A percentile compares a stretch with the other conserved stretches of the same genome.
Evolutionary conservation across 495 filamentous ascomycete species (phyloP).

Genomic region (Pyronema omphalodes): DNA sequence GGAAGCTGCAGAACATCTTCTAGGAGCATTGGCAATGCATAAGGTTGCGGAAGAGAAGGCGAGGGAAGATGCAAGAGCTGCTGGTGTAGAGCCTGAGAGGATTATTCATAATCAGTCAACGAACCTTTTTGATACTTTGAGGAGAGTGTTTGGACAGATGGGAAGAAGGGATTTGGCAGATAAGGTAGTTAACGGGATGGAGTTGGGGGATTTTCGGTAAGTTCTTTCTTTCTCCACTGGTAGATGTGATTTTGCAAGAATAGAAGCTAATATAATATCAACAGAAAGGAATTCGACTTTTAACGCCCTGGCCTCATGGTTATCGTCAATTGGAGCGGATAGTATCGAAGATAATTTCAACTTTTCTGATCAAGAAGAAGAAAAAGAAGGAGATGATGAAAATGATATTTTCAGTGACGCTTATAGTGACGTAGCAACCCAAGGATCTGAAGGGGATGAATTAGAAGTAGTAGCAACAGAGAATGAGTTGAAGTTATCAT

Average conservation of each 20-base stretch:
- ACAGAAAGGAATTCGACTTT: slow-evolving; percentile 5
- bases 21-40: slow-evolving; percentile 91
- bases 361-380: background rate
- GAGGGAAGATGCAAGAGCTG: slow-evolving; percentile 54
- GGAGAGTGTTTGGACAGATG: slow-evolving; percentile 91
- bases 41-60: slow-evolving; percentile 82
- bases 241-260: too few relatives aligned
- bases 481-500: too few relatives aligned
- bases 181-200: slow-evolving; percentile 68
- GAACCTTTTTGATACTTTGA: slow-evolving; percentile 81
- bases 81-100: slow-evolving; percentile 27
- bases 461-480: too few relatives aligned
- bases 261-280: background rate
- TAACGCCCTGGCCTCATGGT: background rate
- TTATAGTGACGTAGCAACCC: slow-evolving; percentile 1
- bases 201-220: slow-evolving; percentile 67
- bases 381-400: background rate
- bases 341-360: background rate
- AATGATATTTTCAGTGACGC: background rate
- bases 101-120: slow-evolving; percentile 84
- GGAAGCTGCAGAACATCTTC: slow-evolving; percentile 85
- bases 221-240: slow-evolving; percentile 1
- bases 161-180: slow-evolving; percentile 71
- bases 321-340: background rate
- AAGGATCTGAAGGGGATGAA: background rate